Percentiles rank a stretch among this genome's conserved stretches.
Evolutionary conservation across 2,329 filamentous ascomycete species (phyloP).

Genomic region (Trichoderma sp.): DNA sequence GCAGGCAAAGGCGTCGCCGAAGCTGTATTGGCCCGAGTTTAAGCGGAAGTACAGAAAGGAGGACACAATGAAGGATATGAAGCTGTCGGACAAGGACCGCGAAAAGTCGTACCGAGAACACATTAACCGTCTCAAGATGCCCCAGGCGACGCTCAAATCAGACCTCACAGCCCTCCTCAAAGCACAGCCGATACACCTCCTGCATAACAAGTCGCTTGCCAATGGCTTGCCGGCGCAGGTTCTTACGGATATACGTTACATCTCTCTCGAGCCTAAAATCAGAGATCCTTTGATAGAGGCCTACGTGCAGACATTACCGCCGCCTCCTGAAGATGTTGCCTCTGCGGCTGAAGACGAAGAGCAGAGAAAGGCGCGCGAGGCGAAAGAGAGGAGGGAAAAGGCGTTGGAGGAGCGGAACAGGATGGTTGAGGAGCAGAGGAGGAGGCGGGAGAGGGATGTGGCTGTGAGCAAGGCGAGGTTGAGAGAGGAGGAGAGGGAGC

Average conservation of each 20-base stretch:
- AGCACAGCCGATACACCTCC: conserved; percentile 55
- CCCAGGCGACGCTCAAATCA: conserved; percentile 65
- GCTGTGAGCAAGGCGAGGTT: conserved; percentile 62
- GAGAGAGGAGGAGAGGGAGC: conserved; percentile 66
- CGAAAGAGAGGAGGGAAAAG: conserved; percentile 61
- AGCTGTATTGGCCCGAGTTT: conserved; percentile 97
- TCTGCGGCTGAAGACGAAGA: conserved; percentile 54
- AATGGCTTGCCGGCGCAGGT: conserved; percentile 63
- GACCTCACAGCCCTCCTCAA: conserved; percentile 69
- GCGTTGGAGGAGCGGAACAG: conserved; percentile 67
- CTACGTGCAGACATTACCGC: conserved; percentile 64
- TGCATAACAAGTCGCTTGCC: conserved; percentile 61
- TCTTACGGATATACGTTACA: conserved; percentile 68
- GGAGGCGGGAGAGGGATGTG: conserved; percentile 59
- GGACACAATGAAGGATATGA: conserved; percentile 72
- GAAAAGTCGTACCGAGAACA: conserved; percentile 81
- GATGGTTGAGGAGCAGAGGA: conserved; percentile 64
- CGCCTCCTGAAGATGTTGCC: conserved; percentile 52
- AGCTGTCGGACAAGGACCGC: conserved; percentile 71
- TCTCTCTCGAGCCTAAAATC: conserved; percentile 61
- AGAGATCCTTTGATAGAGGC: conserved; percentile 67
- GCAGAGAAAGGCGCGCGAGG: conserved; percentile 50
- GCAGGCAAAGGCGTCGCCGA: conserved; percentile 78
- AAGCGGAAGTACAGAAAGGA: conserved; percentile 87
- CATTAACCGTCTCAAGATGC: conserved; percentile 65